Evolutionary conservation across 2,329 filamentous ascomycete genomes (phyloP), one percentile per base, ranked within the genome.

Genomic region (Aureobasidium sp.): DNA sequence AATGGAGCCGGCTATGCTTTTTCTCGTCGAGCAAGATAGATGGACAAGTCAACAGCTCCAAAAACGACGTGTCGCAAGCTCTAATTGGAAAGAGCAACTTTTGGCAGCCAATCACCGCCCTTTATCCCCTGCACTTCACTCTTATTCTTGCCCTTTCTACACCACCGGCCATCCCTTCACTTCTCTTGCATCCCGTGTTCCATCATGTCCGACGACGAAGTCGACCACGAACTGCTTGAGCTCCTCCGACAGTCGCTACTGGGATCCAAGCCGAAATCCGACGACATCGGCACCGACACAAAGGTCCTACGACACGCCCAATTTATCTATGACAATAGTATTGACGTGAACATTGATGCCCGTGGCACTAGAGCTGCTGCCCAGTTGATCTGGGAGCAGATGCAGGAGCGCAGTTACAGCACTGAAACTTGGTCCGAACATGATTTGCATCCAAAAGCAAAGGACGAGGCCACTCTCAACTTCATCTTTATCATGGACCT

Each of bases 401-500:
- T 99, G 91, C 84, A 91, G 73, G 81, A 86, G 72, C 91, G 90
- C 71, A 77, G 81, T 40, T 97, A 95, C 75, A 94, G 90, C 5
- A 91, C 90, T 0, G 84, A 89, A 64, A 88, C 85, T 9, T 99
- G 94, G 94, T 85, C 89, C 15, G 82, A 88, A 69, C 91, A 97
- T 73, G 89, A 94, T 71, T 79, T 99, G 42, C 94, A 99, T 70
- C 94, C 94, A 1, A 89, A 92, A 72, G 70, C 83, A 45, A 91
- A 91, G 70, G 87, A 95, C 70, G 89, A 90, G 70, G 81, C 76
- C 56, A 92, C 91, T 0, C 45, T 64, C 24, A 87, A 90, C 65
- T 97, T 99, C 72, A 93, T 99, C 69, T 97, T 99, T 73, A 91
- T 90, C 22, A 96, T 99, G 91, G 94, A 99, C 72, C 75, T 99